A percentile compares a stretch with the other conserved stretches of the same genome.
Conservation (phyloP, 345 rosid species). For the Boechera divaricarpa region DNA sequence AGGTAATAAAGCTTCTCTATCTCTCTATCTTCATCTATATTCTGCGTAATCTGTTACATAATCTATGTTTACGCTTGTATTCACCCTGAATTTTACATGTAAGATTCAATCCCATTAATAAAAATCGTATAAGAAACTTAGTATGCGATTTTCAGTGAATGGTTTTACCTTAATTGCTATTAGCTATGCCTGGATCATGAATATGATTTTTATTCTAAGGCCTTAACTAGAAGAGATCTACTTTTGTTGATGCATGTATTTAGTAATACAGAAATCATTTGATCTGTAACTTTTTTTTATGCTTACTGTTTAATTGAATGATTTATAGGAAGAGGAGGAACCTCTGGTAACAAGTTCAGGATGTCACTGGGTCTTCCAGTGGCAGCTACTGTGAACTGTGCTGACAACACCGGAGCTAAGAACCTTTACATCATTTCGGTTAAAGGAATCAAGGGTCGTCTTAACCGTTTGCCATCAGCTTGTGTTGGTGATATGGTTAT, state of each 20-base stretch:
- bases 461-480: conserved; percentile 50
- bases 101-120: background rate
- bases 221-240: too few relatives aligned
- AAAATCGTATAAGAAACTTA: too few relatives aligned
- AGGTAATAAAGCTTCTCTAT: conserved; percentile 32
- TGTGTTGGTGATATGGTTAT: conserved; percentile 54
- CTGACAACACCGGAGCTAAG: conserved; percentile 52
- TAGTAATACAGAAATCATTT: background rate
- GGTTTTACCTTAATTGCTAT: background rate
- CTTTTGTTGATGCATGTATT: background rate
- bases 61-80: background rate
- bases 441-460: conserved; percentile 53
- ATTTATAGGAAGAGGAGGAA: conserved; percentile 47
- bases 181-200: background rate
- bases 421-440: conserved; percentile 51
- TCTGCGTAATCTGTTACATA: background rate
- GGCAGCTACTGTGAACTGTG: conserved; percentile 52
- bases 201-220: background rate
- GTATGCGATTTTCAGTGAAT: background rate
- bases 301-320: background rate
- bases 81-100: background rate
- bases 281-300: background rate
- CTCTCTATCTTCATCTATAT: background rate
- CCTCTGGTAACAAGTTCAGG: conserved; percentile 53
- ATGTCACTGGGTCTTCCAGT: conserved; percentile 54